Base-by-base conservation (phyloP, 345 rosid species). In the Arabidopsis thaliana region DNA sequence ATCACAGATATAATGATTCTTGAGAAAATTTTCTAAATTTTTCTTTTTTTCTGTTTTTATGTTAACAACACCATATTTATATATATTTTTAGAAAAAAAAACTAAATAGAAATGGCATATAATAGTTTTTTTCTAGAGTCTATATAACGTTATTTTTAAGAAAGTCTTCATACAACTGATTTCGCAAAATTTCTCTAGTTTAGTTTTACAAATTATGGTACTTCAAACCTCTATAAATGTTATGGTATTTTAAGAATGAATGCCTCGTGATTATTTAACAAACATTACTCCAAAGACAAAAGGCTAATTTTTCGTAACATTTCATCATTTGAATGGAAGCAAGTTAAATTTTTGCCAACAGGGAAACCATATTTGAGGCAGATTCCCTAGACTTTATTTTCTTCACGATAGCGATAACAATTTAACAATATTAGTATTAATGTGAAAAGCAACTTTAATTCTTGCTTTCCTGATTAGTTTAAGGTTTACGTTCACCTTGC, bases 401-500 rank as follows among this genome's bases (percentile, higher is more conserved):
- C 64, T 61, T 68, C 33, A 76, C 62, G 62, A 36, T 67, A 50
- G 10, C 30, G 40, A 68, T 41, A 23, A 52, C 20, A 38, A 60
- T 11, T 46, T 50, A 53, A 55, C 13, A 63, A 62, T 45, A 53
- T 9, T 69, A 69, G 51, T 61, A 61, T n/a, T 45, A 76, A 30
- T 76, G 75, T 62, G 71, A 69, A 69, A 62, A 53, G 20, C 52
- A 69, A 70, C 65, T 57, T 57, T 64, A 28, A 64, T 57, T 64
- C 48, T 71, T 64, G 67, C 41, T 71, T 78, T 50, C 65, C 36
- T 58, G 77, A 78, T 78, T 78, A 71, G 48, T 78, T 71, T 71
- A 71, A 65, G 81, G 73, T 71, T 77, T 38, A 42, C 46, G 49
- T 71, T 65, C 68, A 65, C 81, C 77, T 78, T 71, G 72, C 77